phyloP scores from a whole-genome alignment of 768 basidiomycete species.

The Paxillus involutus region DNA sequence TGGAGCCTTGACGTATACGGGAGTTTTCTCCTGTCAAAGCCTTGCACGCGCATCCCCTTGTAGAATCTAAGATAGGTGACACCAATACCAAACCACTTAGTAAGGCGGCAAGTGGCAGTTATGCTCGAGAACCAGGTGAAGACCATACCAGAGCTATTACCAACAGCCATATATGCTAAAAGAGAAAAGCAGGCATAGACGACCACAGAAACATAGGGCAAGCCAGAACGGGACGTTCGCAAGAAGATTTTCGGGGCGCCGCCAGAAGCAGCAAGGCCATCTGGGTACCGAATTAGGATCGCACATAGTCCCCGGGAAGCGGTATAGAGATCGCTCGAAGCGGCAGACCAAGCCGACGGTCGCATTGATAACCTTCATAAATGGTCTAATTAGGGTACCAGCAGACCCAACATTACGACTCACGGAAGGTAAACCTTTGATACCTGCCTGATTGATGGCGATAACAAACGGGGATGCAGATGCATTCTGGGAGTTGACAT shows the following conservation, averaged over 20 bases:
- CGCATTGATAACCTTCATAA: conserved; percentile 28
- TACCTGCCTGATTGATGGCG: conserved; percentile 48
- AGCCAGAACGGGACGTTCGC: conserved; percentile 34
- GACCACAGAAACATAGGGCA: conserved; percentile 43
- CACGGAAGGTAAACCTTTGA: conserved; percentile 49
- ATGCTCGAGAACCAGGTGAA: conserved; percentile 39
- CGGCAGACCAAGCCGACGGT: conserved; percentile 41
- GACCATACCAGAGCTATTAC: conserved; percentile 32
- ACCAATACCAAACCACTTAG: conserved; percentile 41
- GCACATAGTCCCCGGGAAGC: conserved; percentile 35
- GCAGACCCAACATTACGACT: conserved; percentile 3
- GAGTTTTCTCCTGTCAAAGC: conserved; percentile 44
- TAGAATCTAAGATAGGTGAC: conserved; percentile 47
- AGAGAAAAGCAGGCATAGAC: conserved; percentile 29
- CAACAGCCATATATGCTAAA: conserved; percentile 40
- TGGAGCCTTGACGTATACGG: conserved; percentile 45
- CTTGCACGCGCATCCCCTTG: conserved; percentile 48
- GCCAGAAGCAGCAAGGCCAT: conserved; percentile 49
- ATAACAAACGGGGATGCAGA: conserved; percentile 54
- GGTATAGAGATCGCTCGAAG: conserved; percentile 35
- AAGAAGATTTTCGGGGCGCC: conserved; percentile 52
- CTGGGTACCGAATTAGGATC: conserved; percentile 22
- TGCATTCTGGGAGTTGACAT: conserved; percentile 36
- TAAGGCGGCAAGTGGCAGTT: conserved; percentile 37
- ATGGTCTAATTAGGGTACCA: neutral